Base-by-base conservation (phyloP, 768 basidiomycete species). In the Ephemerocybe angulata region DNA sequence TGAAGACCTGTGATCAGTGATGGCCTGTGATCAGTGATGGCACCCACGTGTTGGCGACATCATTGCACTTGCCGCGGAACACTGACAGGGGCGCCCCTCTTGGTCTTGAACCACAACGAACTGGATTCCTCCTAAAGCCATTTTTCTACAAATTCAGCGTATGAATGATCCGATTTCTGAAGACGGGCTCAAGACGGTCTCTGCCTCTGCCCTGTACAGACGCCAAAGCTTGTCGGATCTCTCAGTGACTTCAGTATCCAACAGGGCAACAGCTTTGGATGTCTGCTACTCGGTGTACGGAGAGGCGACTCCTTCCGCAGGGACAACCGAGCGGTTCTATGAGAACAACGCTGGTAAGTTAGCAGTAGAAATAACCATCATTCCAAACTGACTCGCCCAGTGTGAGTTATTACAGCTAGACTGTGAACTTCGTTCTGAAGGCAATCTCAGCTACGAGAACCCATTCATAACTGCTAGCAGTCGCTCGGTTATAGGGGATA, bases 391-490 rank as follows among this genome's bases (percentile, higher is more conserved):
- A 60, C 55, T 44, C 50, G 55, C 49, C 13, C 50, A 79, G 76
- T 73, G 77, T 79, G 67, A 76, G 79, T 62, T 17, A 40, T n/a
- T 30, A 11, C 48, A 35, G 17, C 29, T 19, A 28, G 28, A 5
- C 19, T 6, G 43, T 30, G 22, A 46, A 33, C 15, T 47, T 50
- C 48, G 46, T 5, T 33, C 28, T 38, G 54, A 44, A 30, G 31
- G 53, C 19, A 33, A 47, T 56, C 0, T 57, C 58, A 87, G 86
- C 62, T 91, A 91, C 63, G 88, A 91, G 71, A 91, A 91, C 62
- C 90, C 90, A 3, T 67, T 87, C 58, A 65, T 91, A 37, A 90
- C 88, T 30, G 87, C 88, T 31, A 87, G 83, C 5, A 87, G 88
- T 33, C 82, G 87, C 49, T 76, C 80, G 38, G 74, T 88, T 48